Evolutionary conservation across 1,284 basidiomycete species (phyloP).

Genomic region (Cryptococcus amylolentus): DNA sequence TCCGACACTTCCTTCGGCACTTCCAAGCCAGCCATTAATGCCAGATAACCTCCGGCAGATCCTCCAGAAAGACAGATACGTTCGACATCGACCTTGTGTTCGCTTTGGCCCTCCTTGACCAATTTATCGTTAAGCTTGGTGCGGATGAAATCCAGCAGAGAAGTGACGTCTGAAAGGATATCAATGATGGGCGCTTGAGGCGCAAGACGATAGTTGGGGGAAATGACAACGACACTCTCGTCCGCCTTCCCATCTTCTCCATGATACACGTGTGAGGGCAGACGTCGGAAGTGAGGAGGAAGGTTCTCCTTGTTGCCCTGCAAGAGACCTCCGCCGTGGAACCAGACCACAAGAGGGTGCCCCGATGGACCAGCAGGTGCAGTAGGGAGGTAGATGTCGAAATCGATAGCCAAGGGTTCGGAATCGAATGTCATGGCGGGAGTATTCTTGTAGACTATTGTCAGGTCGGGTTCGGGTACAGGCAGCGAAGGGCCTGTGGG

Average conservation of each 20-base stretch:
- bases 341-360: slow-evolving; percentile 44
- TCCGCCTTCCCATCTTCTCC: background rate
- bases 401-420: slow-evolving; percentile 37
- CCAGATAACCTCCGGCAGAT: slow-evolving; percentile 45
- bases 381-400: slow-evolving; percentile 44
- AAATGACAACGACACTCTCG: slow-evolving; percentile 36
- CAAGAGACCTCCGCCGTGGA: slow-evolving; percentile 45
- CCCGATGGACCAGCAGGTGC: slow-evolving; percentile 12
- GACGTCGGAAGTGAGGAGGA: slow-evolving; percentile 42
- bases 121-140: slow-evolving; percentile 35
- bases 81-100: slow-evolving; percentile 29
- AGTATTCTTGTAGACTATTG: slow-evolving; percentile 31
- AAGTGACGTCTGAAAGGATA: slow-evolving; percentile 38
- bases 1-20: slow-evolving; percentile 25
- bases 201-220: slow-evolving; percentile 44
- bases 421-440: slow-evolving; percentile 46
- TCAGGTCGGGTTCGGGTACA: slow-evolving; percentile 32
- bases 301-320: slow-evolving; percentile 50
- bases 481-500: background rate
- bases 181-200: slow-evolving; percentile 47
- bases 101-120: slow-evolving; percentile 24
- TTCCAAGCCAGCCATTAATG: slow-evolving; percentile 39
- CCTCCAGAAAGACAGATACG: slow-evolving; percentile 44
- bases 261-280: slow-evolving; percentile 24
- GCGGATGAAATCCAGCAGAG: slow-evolving; percentile 29